Evolutionary conservation across 805 yeast genomes (phyloP).

Genomic region (Candida caryicola): DNA sequence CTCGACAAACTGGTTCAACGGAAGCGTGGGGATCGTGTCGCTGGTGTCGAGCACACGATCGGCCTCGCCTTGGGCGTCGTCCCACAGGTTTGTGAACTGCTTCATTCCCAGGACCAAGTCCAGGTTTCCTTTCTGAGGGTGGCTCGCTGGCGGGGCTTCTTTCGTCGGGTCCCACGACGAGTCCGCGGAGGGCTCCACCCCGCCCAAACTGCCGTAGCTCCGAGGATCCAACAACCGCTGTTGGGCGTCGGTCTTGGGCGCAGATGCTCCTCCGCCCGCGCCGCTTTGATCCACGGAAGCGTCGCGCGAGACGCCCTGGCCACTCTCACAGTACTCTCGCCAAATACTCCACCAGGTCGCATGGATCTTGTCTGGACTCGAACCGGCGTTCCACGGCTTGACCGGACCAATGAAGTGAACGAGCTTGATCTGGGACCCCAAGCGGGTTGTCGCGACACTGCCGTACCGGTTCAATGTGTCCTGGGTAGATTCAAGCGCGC

Average conservation of each 20-base stretch:
- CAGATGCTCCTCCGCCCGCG: not conserved
- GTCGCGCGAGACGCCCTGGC: not conserved
- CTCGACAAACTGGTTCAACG: conserved; percentile 3
- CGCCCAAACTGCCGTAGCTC: conserved; percentile 23
- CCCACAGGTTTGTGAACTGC: conserved; percentile 28
- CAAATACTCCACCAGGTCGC: conserved; percentile 40
- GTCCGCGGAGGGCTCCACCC: conserved; percentile 15
- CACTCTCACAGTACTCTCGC: conserved; percentile 25
- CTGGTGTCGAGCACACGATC: not conserved
- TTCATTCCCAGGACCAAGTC: conserved; percentile 15
- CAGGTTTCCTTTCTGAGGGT: not conserved
- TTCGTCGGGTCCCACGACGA: conserved; percentile 44
- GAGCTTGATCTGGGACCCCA: conserved; percentile 40
- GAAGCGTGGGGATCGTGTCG: not conserved
- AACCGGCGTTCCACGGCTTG: conserved; percentile 52
- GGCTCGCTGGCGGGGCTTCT: conserved; percentile 40
- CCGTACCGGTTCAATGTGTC: conserved; percentile 13
- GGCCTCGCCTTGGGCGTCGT: conserved; percentile 11
- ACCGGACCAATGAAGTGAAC: conserved; percentile 66
- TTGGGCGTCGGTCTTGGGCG: conserved; percentile 11
- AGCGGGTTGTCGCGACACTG: conserved; percentile 18
- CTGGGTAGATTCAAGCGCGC: conserved; percentile 1
- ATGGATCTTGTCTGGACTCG: conserved; percentile 15
- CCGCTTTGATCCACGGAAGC: not conserved
- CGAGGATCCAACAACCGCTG: conserved; percentile 29